Percentiles rank a stretch among this genome's conserved stretches.
Conservation (phyloP, 352 stramenopile species). For the Phytophthora foliorum region DNA sequence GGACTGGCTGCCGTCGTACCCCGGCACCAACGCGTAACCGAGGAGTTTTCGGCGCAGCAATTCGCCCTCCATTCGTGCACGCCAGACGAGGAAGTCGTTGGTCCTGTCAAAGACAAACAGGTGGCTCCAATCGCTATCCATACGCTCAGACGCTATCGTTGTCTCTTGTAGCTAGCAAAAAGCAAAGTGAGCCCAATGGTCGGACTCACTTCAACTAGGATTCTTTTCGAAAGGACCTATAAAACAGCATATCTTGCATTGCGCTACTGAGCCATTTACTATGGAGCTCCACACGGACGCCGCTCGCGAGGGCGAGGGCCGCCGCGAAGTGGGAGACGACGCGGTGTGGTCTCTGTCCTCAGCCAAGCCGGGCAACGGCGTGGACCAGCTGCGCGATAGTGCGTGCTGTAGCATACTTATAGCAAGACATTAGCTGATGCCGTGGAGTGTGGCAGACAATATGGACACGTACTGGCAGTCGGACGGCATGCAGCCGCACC, state of each 20-base stretch:
- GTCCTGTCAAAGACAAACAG: constrained; percentile 11
- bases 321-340: constrained; percentile 86
- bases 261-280: not conserved
- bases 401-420: constrained; percentile 19
- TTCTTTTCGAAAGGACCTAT: not conserved
- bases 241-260: not conserved
- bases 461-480: constrained; percentile 99
- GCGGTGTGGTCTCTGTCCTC: constrained; percentile 97
- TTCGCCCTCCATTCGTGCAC: constrained; percentile 4
- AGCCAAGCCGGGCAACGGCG: constrained; percentile 98
- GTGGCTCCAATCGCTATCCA: no score
- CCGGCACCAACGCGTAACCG: constrained; percentile 9
- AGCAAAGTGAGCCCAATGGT: not conserved
- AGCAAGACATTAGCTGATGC: not conserved
- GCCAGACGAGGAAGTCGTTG: constrained; percentile 12
- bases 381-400: constrained; percentile 97
- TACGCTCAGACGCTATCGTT: not conserved
- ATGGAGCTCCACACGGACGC: constrained; percentile 4
- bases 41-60: constrained; percentile 7
- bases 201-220: not conserved
- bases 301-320: constrained; percentile 23
- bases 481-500: constrained; percentile 94
- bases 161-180: constrained; percentile 4
- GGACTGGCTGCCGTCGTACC: constrained; percentile 18
- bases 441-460: constrained; percentile 67